Evolutionary conservation across 2,329 filamentous ascomycete species (phyloP).

Genomic region (Ophiostoma perfectum): DNA sequence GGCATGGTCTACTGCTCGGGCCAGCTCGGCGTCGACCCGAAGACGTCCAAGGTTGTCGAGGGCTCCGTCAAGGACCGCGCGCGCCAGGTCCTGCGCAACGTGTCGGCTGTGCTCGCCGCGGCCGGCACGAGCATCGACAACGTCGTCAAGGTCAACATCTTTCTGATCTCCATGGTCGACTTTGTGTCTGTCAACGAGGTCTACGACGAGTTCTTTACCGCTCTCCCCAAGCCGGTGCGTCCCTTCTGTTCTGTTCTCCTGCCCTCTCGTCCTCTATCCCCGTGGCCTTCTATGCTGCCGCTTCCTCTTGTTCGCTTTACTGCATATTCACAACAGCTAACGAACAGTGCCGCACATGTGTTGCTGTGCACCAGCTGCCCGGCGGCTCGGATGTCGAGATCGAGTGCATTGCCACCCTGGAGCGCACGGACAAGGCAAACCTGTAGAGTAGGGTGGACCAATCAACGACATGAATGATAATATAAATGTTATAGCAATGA

Average conservation of each 20-base stretch:
- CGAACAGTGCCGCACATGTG: slow-evolving; percentile 54
- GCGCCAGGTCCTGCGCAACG: slow-evolving; percentile 54
- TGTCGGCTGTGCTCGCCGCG: slow-evolving; percentile 54
- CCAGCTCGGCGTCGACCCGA: slow-evolving; percentile 52
- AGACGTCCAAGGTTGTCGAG: slow-evolving; percentile 49
- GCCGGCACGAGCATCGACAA: slow-evolving; percentile 55
- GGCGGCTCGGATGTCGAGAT: slow-evolving; percentile 69
- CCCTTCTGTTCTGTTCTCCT: neutral
- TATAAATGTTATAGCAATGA: neutral
- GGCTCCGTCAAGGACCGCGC: slow-evolving; percentile 51
- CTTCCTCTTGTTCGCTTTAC: neutral
- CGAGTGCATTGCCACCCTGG: slow-evolving; percentile 49
- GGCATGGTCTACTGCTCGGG: slow-evolving; percentile 69
- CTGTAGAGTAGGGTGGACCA: neutral
- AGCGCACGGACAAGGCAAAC: neutral
- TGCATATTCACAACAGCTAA: neutral
- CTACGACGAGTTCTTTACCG: slow-evolving; percentile 46
- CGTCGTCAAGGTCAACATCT: slow-evolving; percentile 63
- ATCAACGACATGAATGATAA: neutral
- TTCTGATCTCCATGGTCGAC: slow-evolving; percentile 59
- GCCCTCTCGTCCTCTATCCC: too few relatives aligned
- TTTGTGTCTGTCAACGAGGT: slow-evolving; percentile 55
- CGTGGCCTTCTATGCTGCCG: neutral
- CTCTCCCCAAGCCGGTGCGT: slow-evolving; percentile 44
- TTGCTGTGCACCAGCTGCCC: slow-evolving; percentile 67